Conservation (phyloP, 371 early-diverging fungal species). For the Vairimorpha apis region DNA sequence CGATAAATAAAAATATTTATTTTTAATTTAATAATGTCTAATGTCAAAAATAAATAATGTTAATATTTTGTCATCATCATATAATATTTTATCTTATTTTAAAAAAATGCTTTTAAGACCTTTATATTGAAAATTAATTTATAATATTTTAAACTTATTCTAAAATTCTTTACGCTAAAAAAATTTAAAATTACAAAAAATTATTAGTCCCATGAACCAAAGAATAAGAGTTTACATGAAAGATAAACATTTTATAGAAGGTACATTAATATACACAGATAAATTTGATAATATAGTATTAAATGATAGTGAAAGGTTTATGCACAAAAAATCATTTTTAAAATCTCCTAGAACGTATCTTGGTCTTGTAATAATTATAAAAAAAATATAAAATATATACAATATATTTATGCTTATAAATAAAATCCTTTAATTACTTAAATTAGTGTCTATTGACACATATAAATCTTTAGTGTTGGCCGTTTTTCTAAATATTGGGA, state of each 20-base stretch:
- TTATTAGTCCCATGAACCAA: no score
- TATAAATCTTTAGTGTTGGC: conserved; percentile 26
- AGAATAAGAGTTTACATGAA: conserved; percentile 24
- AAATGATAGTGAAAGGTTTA: conserved; percentile 31
- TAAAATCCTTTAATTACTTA: conserved; percentile 36
- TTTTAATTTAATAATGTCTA: no score
- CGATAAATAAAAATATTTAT: no score
- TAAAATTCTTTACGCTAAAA: no score
- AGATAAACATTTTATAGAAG: conserved; percentile 23
- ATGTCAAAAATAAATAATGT: no score
- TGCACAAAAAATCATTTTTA: background rate
- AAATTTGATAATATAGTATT: conserved; percentile 18
- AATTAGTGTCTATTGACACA: conserved; percentile 38
- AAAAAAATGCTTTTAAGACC: no score
- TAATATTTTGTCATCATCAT: no score
- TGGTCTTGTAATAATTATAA: conserved; percentile 18
- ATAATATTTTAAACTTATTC: no score
- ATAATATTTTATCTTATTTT: no score
- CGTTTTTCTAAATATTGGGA: conserved; percentile 46
- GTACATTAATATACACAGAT: conserved; percentile 14
- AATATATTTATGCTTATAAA: background rate
- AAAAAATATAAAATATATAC: conserved; percentile 11
- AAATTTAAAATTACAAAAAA: no score
- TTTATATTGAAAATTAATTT: no score
- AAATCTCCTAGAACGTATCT: background rate